Conservation (phyloP, 1,139 yeast species). For the Geotrichum aggregatum region DNA sequence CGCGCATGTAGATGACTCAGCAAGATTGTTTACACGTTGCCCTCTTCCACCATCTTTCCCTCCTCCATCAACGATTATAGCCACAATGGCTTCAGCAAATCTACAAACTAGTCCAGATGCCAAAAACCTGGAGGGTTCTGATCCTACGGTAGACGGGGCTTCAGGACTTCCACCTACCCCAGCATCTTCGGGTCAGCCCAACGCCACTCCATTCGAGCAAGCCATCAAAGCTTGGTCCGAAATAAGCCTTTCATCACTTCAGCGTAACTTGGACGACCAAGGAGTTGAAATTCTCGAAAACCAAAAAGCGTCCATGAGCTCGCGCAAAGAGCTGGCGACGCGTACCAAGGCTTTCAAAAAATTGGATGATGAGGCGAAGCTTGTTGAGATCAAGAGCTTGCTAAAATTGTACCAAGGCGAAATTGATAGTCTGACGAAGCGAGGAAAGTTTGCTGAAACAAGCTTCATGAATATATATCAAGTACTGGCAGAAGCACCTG, state of each 20-base stretch:
- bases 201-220: conserved; percentile 43
- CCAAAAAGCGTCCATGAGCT: conserved; percentile 61
- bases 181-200: neutral
- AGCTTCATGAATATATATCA: conserved; percentile 72
- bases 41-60: neutral
- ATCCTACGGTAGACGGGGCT: neutral
- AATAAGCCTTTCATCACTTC: conserved; percentile 64
- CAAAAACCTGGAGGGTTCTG: neutral
- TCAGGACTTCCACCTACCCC: too few species aligned
- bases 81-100: conserved; percentile 11
- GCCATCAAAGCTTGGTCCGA: conserved; percentile 78
- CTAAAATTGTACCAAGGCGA: conserved; percentile 83
- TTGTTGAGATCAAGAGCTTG: conserved; percentile 59
- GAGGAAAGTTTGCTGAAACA: conserved; percentile 70
- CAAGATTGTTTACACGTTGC: neutral
- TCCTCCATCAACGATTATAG: neutral
- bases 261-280: conserved; percentile 66
- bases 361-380: conserved; percentile 59
- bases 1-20: neutral
- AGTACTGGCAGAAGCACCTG: conserved; percentile 83
- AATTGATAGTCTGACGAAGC: conserved; percentile 73
- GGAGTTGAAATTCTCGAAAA: conserved; percentile 68
- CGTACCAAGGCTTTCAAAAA: conserved; percentile 81
- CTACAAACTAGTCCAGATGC: conserved; percentile 2
- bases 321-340: conserved; percentile 71